Evolutionary conservation across 768 basidiomycete genomes (phyloP), one percentile per base, ranked within the genome.

Genomic region (Boletus vermiculosoides): DNA sequence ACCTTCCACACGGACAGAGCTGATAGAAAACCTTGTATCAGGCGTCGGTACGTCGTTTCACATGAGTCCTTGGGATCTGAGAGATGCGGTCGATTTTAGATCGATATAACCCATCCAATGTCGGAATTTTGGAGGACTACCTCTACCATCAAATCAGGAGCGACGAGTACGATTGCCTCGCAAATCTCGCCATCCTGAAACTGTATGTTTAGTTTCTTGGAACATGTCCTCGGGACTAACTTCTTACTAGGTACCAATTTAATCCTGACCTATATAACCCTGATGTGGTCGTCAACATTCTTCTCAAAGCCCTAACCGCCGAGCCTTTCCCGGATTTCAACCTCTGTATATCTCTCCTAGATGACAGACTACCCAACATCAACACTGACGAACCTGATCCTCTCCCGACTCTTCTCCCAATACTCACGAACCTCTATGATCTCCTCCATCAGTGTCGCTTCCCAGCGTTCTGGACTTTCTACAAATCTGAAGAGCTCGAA

Each of bases 61-160:
- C 31, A 18, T 12, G 22, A 16, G 37, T 42, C 7, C 30, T 48
- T 55, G 48, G 7, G 15, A 34, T 47, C 52, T 31, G 39, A 56
- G 18, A 22, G 49, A 60, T 30, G n/a, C 13, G 11, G 40, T 49
- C 52, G 39, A 50, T 30, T 56, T 49, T 56, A 97, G 96, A 98
- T 79, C 88, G 96, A 57, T 98, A 98, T 75, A 98, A 98, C 76
- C 96, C 96, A 42, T 87, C 88, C 51, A 98, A 98, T 72, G 86
- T 96, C 57, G 79, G 85, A 37, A 90, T 94, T 63, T 86, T 98
- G 57, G 96, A 98, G 75, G 96, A 98, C 71, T 98, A 98, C 76
- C 85, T 98, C 57, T 92, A 92, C 73, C 88, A 92, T 71, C 96
- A 99, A 74, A 92, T 94, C 60, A 83, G 89, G 63, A 88, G 85